These are phyloP conservation scores for Wickerhamiella hasegawae DNA, from an alignment of 805 yeast genomes.

Conservation along the genomic window DNA sequence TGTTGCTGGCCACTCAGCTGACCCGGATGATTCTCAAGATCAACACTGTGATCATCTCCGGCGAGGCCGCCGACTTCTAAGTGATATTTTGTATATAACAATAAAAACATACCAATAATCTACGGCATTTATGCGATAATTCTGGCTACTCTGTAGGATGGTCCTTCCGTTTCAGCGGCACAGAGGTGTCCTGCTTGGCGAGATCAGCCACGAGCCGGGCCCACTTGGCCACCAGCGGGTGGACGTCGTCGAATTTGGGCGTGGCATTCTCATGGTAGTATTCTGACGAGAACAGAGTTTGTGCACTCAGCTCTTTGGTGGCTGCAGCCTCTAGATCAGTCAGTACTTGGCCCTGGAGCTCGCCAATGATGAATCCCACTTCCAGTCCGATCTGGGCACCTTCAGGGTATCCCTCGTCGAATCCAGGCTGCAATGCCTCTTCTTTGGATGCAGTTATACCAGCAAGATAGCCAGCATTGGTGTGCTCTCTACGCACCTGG, in stretches of 20 bases:
- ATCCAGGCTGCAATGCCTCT: slow-evolving; percentile 55
- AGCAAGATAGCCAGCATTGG: slow-evolving; percentile 68
- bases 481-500: slow-evolving; percentile 35
- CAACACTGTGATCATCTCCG: slow-evolving; percentile 87
- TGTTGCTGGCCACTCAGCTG: slow-evolving; percentile 87
- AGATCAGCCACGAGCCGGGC: slow-evolving; percentile 2
- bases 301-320: slow-evolving; percentile 37
- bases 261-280: slow-evolving; percentile 33
- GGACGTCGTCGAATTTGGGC: slow-evolving; percentile 19
- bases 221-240: slow-evolving; percentile 35
- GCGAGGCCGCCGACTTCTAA: slow-evolving; percentile 41
- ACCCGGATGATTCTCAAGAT: slow-evolving; percentile 96
- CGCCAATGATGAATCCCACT: slow-evolving; percentile 52
- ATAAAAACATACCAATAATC: no score
- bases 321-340: slow-evolving; percentile 19
- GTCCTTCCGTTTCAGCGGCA: neutral
- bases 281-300: slow-evolving; percentile 36
- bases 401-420: slow-evolving; percentile 59
- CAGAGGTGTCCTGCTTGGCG: neutral
- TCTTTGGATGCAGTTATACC: slow-evolving; percentile 63
- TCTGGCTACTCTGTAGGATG: no score
- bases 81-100: no score
- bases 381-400: slow-evolving; percentile 57
- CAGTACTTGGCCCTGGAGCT: slow-evolving; percentile 27
- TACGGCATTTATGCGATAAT: no score